Conservation (phyloP, 83 land plant genomes). For the Picea mariana region DNA sequence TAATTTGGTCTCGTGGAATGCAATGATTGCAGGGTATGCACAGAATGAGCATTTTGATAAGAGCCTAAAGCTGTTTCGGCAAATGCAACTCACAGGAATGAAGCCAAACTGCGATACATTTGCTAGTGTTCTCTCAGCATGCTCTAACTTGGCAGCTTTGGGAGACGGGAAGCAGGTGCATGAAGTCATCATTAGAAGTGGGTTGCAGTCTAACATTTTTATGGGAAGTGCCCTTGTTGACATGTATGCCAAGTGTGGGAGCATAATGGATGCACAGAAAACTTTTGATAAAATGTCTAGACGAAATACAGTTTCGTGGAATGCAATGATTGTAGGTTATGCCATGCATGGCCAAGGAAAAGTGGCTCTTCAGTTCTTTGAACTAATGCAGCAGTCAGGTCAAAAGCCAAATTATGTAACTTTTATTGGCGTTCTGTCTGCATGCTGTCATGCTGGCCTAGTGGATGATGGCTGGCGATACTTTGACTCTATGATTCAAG, state of each 20-base stretch:
- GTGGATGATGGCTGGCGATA: conserved; percentile 6
- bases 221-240: conserved; percentile 40
- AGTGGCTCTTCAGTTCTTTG: conserved; percentile 31
- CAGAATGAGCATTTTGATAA: conserved; percentile 21
- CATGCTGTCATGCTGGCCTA: conserved; percentile 17
- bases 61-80: conserved; percentile 8
- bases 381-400: conserved; percentile 30
- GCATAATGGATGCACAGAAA: conserved; percentile 28
- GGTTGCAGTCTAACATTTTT: neutral
- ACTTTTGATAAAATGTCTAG: conserved; percentile 28
- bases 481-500: neutral
- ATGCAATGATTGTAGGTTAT: conserved; percentile 53
- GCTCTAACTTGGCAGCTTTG: conserved; percentile 15
- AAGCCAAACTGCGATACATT: conserved; percentile 12
- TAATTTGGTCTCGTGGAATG: conserved; percentile 21
- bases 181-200: conserved; percentile 18
- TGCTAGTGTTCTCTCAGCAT: conserved; percentile 33
- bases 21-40: conserved; percentile 21
- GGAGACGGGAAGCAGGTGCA: conserved; percentile 28
- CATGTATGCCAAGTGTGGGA: conserved; percentile 62
- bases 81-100: neutral
- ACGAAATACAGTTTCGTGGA: conserved; percentile 42
- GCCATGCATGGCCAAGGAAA: conserved; percentile 40
- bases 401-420: conserved; percentile 35
- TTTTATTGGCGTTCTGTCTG: conserved; percentile 44